These are phyloP conservation scores for Cercospora zeina DNA, from an alignment of 2,329 filamentous ascomycete species.

Conservation along the genomic window DNA sequence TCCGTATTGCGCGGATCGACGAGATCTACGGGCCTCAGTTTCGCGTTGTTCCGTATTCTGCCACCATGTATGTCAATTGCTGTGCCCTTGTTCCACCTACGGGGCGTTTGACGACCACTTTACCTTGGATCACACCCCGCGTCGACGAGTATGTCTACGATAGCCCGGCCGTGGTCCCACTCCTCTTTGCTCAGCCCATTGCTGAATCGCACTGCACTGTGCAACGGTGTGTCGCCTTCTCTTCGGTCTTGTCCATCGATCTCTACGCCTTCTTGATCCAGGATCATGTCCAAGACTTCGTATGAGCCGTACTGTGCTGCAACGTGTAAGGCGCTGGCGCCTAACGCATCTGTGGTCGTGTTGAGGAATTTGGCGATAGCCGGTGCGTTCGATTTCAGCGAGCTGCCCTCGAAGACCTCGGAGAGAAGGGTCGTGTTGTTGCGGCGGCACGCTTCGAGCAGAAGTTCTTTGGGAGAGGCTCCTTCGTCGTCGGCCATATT, in stretches of 20 bases:
- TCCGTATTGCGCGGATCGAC: constrained; percentile 69
- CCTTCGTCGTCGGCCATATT: constrained; percentile 59
- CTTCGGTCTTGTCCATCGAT: constrained; percentile 73
- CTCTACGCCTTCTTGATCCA: constrained; percentile 81
- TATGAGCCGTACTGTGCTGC: constrained; percentile 84
- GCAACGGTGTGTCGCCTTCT: constrained; percentile 76
- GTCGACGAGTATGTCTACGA: constrained; percentile 80
- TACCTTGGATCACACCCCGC: constrained; percentile 66
- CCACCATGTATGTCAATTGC: not conserved
- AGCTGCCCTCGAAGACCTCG: constrained; percentile 63
- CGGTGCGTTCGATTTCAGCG: constrained; percentile 53
- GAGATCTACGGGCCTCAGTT: constrained; percentile 69
- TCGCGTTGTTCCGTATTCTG: constrained; percentile 68
- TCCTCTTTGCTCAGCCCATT: constrained; percentile 66
- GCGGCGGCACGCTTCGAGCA: constrained; percentile 88
- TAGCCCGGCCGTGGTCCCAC: constrained; percentile 62
- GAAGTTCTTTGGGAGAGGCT: constrained; percentile 77
- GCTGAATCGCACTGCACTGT: constrained; percentile 74
- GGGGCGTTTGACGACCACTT: not conserved
- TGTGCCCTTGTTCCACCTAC: no score
- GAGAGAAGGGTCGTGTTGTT: constrained; percentile 86
- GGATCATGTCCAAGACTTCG: constrained; percentile 76
- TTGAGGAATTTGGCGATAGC: constrained; percentile 79
- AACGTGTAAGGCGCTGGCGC: constrained; percentile 85
- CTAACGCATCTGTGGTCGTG: constrained; percentile 78